phyloP scores from a whole-genome alignment of 306 rosid species.

The Prinsepia uniflora region DNA sequence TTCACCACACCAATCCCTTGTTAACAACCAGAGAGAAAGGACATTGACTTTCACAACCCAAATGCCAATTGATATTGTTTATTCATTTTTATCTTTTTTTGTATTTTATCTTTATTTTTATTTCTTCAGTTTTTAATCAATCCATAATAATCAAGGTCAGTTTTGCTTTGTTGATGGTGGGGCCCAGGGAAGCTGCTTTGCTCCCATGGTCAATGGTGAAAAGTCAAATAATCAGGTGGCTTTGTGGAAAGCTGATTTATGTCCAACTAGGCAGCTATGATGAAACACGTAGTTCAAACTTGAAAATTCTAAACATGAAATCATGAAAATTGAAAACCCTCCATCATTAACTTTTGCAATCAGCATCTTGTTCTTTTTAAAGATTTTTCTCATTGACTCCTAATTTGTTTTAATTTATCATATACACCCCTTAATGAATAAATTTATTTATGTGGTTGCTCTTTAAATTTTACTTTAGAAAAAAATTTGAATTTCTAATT shows the following conservation, averaged over 20 bases:
- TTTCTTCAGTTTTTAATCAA: constrained; percentile 10
- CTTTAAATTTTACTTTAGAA: background rate
- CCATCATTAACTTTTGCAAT: background rate
- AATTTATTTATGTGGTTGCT: too few relatives aligned
- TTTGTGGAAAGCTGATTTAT: constrained; percentile 51
- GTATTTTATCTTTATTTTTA: background rate
- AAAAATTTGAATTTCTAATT: too few relatives aligned
- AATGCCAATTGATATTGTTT: constrained; percentile 21
- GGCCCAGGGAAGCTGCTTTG: constrained; percentile 34
- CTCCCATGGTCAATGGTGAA: constrained; percentile 6
- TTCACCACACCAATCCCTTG: constrained; percentile 22
- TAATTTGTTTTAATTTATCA: too few relatives aligned
- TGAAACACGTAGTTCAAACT: background rate
- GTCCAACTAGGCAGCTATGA: constrained; percentile 36
- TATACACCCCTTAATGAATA: too few relatives aligned
- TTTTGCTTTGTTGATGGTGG: constrained; percentile 27
- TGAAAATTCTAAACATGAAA: background rate
- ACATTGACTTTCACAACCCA: constrained; percentile 61
- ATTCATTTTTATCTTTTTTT: background rate
- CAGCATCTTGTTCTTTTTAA: too few relatives aligned
- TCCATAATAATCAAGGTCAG: constrained; percentile 13
- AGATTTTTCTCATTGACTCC: too few relatives aligned
- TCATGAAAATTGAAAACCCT: background rate
- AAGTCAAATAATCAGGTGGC: constrained; percentile 63
- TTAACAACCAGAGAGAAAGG: constrained; percentile 37